Percentiles rank a stretch among this genome's conserved stretches.
Evolutionary conservation across 352 stramenopile genomes (phyloP).

Genomic region (Globisporangium cederbergense): DNA sequence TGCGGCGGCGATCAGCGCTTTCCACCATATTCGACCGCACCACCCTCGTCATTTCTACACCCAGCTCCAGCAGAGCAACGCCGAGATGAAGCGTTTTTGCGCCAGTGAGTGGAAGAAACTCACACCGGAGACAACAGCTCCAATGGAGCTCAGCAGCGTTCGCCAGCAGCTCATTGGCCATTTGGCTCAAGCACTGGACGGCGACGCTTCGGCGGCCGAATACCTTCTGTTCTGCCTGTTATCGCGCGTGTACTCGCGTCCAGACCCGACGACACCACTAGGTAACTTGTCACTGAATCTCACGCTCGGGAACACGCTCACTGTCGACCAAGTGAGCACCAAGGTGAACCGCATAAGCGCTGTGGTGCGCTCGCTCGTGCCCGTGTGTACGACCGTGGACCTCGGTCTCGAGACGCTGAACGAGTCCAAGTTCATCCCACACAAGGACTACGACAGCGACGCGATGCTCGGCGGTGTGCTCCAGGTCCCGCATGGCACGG

Average conservation of each 20-base stretch:
- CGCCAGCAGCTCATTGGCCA: conserved; percentile 42
- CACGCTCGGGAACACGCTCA: conserved; percentile 21
- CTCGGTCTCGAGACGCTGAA: conserved; percentile 66
- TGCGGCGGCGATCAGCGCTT: conserved; percentile 24
- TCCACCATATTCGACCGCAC: conserved; percentile 57
- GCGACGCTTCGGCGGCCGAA: conserved; percentile 57
- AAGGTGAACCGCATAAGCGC: conserved; percentile 26
- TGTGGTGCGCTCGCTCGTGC: conserved; percentile 46
- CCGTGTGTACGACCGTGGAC: conserved; percentile 46
- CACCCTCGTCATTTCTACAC: conserved; percentile 28
- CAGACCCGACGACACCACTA: conserved; percentile 55
- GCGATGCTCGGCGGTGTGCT: conserved; percentile 44
- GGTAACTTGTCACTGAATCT: conserved; percentile 78
- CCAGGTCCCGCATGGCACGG: conserved; percentile 65
- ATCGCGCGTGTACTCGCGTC: conserved; percentile 68
- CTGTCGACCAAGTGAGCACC: neutral
- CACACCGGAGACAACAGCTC: neutral
- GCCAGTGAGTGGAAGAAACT: conserved; percentile 30
- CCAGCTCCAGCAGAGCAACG: conserved; percentile 33
- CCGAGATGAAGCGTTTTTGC: conserved; percentile 31
- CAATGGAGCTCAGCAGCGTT: conserved; percentile 22
- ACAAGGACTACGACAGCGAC: conserved; percentile 80
- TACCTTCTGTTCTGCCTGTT: conserved; percentile 70
- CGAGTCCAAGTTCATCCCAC: conserved; percentile 50
- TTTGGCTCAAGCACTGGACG: conserved; percentile 31